phyloP scores from a whole-genome alignment of 2,329 filamentous ascomycete species.

The Camptophora hylomeconis region DNA sequence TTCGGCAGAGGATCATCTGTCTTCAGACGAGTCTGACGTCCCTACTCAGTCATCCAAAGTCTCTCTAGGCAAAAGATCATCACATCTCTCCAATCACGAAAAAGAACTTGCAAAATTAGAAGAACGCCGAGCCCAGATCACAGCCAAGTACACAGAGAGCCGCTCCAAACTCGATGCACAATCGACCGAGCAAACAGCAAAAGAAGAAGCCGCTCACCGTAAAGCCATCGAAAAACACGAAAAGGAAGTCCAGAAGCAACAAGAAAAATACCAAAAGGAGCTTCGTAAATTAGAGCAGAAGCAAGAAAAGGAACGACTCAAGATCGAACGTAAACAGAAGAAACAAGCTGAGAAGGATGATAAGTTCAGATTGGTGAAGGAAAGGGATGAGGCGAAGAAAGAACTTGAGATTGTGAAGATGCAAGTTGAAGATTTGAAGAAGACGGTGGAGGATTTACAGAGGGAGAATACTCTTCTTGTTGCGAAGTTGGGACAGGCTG shows the following conservation, averaged over 20 bases:
- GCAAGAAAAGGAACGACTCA: slow-evolving; percentile 27
- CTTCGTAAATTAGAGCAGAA: slow-evolving; percentile 30
- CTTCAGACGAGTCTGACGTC: slow-evolving; percentile 4
- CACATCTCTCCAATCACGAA: slow-evolving; percentile 21
- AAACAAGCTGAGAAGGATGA: slow-evolving; percentile 29
- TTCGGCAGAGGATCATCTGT: slow-evolving; percentile 20
- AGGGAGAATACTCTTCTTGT: slow-evolving; percentile 41
- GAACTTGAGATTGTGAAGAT: slow-evolving; percentile 34
- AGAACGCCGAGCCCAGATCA: slow-evolving; percentile 26
- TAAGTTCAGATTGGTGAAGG: slow-evolving; percentile 26
- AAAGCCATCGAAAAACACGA: slow-evolving; percentile 21
- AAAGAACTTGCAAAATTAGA: slow-evolving; percentile 31
- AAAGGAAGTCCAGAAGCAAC: slow-evolving; percentile 18
- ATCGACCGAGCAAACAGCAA: slow-evolving; percentile 12
- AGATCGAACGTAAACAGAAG: slow-evolving; percentile 25
- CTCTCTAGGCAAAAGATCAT: slow-evolving; percentile 18
- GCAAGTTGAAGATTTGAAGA: slow-evolving; percentile 27
- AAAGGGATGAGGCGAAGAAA: slow-evolving; percentile 34
- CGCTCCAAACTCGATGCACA: slow-evolving; percentile 17
- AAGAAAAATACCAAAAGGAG: slow-evolving; percentile 20
- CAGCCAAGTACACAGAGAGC: slow-evolving; percentile 25
- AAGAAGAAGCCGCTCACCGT: slow-evolving; percentile 13
- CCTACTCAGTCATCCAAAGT: slow-evolving; percentile 7
- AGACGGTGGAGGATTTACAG: slow-evolving; percentile 42
- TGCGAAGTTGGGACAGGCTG: slow-evolving; percentile 2